Evolutionary conservation across 441 rosid species (phyloP).

Genomic region (Dalechampia spathulata): DNA sequence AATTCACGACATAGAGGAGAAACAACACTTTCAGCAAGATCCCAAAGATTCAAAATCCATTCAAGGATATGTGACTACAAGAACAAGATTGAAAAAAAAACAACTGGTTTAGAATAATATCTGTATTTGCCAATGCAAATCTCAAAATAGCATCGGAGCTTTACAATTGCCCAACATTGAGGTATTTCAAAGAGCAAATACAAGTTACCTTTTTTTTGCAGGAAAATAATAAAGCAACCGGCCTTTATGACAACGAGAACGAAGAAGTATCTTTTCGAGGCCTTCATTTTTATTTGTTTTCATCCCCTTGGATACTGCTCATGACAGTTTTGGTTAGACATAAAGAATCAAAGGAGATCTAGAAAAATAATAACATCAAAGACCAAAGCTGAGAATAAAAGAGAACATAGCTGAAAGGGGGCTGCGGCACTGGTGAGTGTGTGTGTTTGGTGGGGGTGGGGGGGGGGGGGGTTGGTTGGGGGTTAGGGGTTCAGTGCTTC

Average conservation of each 20-base stretch:
- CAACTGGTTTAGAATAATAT: neutral
- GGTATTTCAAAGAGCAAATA: neutral
- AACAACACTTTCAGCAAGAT: neutral
- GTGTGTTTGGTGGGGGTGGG: too few species aligned
- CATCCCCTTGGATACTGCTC: conserved; percentile 53
- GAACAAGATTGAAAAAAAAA: neutral
- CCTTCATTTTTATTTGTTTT: conserved; percentile 38
- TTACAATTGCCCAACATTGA: neutral
- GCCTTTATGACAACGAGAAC: conserved; percentile 86
- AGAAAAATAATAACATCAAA: neutral
- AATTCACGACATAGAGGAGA: neutral
- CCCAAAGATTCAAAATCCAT: neutral
- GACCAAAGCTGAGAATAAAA: neutral
- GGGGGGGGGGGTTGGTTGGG: too few species aligned
- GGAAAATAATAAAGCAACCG: conserved; percentile 93
- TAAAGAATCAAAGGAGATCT: neutral
- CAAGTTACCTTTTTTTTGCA: conserved; percentile 41
- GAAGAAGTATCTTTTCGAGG: conserved; percentile 62
- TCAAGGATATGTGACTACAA: neutral
- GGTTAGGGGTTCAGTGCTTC: too few species aligned
- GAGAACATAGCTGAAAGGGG: neutral
- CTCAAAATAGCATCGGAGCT: neutral
- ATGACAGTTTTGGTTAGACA: conserved; percentile 11
- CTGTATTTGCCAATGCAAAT: neutral
- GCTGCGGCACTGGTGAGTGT: too few species aligned